These are phyloP conservation scores for Ceratobasidium sp. DNA, from an alignment of 1,284 basidiomycete species.

Conservation along the genomic window DNA sequence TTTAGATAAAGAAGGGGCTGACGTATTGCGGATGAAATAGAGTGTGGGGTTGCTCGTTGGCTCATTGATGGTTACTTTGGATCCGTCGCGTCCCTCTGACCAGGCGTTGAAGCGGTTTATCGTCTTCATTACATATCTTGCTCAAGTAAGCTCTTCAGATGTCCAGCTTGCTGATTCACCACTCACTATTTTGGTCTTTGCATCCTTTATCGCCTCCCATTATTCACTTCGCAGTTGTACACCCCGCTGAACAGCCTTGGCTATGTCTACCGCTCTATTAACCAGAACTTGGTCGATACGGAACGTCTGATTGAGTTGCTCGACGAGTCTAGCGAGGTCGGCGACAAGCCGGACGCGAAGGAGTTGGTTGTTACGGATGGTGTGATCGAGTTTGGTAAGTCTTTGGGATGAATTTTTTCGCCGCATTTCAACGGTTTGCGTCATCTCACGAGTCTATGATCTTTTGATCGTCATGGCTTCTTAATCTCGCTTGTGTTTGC, in stretches of 20 bases:
- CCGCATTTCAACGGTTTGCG: neutral
- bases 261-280: conserved; percentile 73
- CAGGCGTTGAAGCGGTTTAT: conserved; percentile 66
- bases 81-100: conserved; percentile 62
- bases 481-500: neutral
- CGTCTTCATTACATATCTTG: conserved; percentile 79
- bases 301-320: conserved; percentile 77
- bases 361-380: conserved; percentile 75
- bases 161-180: neutral
- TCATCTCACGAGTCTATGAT: neutral
- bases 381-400: conserved; percentile 82
- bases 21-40: conserved; percentile 51
- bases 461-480: neutral
- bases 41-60: conserved; percentile 78
- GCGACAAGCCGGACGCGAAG: conserved; percentile 76
- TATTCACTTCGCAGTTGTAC: conserved; percentile 68
- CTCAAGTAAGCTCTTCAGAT: conserved; percentile 63
- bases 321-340: conserved; percentile 79
- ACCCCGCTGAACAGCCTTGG: conserved; percentile 75
- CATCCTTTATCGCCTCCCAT: neutral
- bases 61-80: conserved; percentile 73
- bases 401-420: conserved; percentile 39
- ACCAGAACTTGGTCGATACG: conserved; percentile 78
- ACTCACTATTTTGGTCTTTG: neutral
- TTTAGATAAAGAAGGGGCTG: too few species aligned